Evolutionary conservation across 495 filamentous ascomycete genomes (phyloP), one percentile per base, ranked within the genome.

Genomic region (Bacidia rubella): DNA sequence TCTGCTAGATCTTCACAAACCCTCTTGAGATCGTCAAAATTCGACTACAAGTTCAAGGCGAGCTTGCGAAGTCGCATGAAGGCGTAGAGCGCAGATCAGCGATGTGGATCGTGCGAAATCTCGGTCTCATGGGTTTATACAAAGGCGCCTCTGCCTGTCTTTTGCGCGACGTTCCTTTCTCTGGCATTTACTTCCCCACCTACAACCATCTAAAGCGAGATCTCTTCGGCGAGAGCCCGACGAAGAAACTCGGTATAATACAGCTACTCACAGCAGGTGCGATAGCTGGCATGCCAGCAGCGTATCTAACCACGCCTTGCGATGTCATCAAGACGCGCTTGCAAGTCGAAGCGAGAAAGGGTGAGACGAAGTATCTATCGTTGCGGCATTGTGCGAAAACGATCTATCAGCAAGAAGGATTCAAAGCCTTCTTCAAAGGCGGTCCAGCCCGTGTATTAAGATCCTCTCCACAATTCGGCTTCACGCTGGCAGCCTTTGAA

Each of bases 1-100:
- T 24, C 39, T 17, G 48, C 2, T 61, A 93, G 87, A 78, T 95
- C 54, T 95, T 95, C 69, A 94, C 90, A 60, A 98, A 96, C 66
- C 92, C 92, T 35, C 78, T 98, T 11, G 92, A 98, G 67, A 98
- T 98, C 62, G 92, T 98, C 66, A 98, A 98, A 74, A 98, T 98
- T 59, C 85, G 92, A 59, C 79, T 98, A 42, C 92, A 98, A 68
- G 87, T 97, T 9, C 92, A 98, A 72, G 92, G 92, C 55, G 92
- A 98, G 67, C 80, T 96, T 25, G 81, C 87, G 49, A 96, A 94
- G 71, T 86, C 72, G 24, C 82, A 90, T 3, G 87, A 93, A 59
- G 87, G 82, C 43, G 61, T 63, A 4, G 86, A 86, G 47, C 84
- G 83, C 62, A 85, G 92, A 51, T 94, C 88, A 12, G 92, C 92